These are phyloP conservation scores for Leonotis leonurus DNA, from an alignment of 257 asterid genomes.

Conservation along the genomic window DNA sequence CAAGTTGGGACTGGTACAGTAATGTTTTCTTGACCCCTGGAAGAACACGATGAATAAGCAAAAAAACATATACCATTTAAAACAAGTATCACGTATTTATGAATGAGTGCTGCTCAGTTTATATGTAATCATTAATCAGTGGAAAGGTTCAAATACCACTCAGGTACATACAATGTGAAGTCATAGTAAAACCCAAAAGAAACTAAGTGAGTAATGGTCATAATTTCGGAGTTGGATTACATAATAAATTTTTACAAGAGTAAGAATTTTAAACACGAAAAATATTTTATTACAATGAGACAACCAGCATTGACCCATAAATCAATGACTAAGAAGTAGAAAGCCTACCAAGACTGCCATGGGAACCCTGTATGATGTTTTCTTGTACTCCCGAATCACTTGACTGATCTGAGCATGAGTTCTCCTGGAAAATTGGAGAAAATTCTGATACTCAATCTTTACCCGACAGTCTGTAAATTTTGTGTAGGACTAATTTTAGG, in stretches of 20 bases:
- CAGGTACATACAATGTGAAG: not conserved
- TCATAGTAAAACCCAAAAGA: not conserved
- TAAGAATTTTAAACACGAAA: not conserved
- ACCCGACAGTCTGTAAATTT: not conserved
- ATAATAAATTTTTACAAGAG: too few species aligned
- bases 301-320: not conserved
- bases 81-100: constrained; percentile 6
- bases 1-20: constrained; percentile 63
- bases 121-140: not conserved
- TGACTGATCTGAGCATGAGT: constrained; percentile 87
- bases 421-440: constrained; percentile 48
- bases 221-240: not conserved
- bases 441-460: constrained; percentile 6
- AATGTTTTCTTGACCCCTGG: constrained; percentile 91
- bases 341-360: constrained; percentile 85
- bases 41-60: constrained; percentile 12
- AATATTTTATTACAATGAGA: not conserved
- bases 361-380: constrained; percentile 71
- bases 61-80: not conserved
- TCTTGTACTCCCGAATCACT: constrained; percentile 82
- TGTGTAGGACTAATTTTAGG: not conserved
- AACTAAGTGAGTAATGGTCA: constrained; percentile 1
- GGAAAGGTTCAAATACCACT: not conserved
- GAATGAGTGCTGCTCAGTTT: not conserved
- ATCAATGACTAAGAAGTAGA: not conserved